Conservation (phyloP, 352 stramenopile species). For the Pythium pyrilobum region DNA sequence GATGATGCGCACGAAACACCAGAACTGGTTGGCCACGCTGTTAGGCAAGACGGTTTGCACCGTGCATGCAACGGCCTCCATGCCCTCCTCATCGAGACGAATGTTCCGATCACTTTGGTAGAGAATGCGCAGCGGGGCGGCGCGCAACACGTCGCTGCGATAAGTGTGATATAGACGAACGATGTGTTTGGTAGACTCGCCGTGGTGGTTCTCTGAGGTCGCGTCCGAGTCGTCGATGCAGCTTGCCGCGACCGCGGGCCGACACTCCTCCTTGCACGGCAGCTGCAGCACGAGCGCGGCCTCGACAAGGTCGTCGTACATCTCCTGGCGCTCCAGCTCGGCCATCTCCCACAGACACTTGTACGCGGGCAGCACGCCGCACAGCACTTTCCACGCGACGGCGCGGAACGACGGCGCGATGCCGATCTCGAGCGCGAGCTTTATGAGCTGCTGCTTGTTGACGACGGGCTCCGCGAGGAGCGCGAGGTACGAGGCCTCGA, state of each 20-base stretch:
- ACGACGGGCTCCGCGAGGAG: conserved; percentile 50
- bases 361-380: conserved; percentile 47
- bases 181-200: background rate
- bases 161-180: conserved; percentile 16
- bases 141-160: conserved; percentile 7
- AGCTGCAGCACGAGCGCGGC: conserved; percentile 45
- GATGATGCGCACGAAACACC: conserved; percentile 58
- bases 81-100: background rate
- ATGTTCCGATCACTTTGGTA: background rate
- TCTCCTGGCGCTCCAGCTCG: conserved; percentile 36
- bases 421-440: conserved; percentile 71
- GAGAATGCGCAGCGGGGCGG: conserved; percentile 1
- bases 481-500: conserved; percentile 67
- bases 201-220: background rate
- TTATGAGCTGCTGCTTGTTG: conserved; percentile 63
- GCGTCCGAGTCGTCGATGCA: background rate
- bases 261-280: background rate
- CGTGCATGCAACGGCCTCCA: background rate
- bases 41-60: conserved; percentile 12
- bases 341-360: conserved; percentile 59
- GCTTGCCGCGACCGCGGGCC: background rate
- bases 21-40: conserved; percentile 53
- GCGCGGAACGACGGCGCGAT: conserved; percentile 48
- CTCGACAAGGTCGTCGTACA: conserved; percentile 62
- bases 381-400: conserved; percentile 55